phyloP scores from a whole-genome alignment of 1,284 basidiomycete species.

The Cutaneotrichosporon sp. region DNA sequence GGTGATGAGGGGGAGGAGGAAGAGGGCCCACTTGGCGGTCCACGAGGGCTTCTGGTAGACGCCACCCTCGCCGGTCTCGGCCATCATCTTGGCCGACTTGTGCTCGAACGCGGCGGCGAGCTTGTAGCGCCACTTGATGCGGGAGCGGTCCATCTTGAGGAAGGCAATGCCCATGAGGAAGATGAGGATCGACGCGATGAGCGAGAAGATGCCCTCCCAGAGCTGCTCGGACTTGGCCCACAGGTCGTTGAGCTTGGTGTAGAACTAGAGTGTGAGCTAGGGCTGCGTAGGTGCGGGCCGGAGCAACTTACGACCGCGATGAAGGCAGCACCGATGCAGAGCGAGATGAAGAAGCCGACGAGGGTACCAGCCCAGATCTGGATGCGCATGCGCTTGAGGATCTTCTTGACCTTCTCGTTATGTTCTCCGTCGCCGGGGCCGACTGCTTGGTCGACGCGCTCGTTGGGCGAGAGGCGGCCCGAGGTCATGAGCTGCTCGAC shows the following conservation, averaged over 20 bases:
- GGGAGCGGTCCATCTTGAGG: constrained; percentile 65
- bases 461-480: constrained; percentile 31
- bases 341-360: constrained; percentile 71
- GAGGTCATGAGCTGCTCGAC: constrained; percentile 55
- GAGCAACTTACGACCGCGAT: constrained; percentile 55
- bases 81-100: constrained; percentile 11
- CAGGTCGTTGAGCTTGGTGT: constrained; percentile 59
- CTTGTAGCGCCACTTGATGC: constrained; percentile 87
- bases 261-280: constrained; percentile 46
- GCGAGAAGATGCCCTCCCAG: constrained; percentile 70
- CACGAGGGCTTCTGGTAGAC: constrained; percentile 37
- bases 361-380: constrained; percentile 79
- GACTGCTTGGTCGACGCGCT: constrained; percentile 15
- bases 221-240: constrained; percentile 56
- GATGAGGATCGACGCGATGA: constrained; percentile 81
- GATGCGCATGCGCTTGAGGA: constrained; percentile 53
- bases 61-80: constrained; percentile 16
- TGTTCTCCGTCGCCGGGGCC: constrained; percentile 13
- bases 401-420: constrained; percentile 29
- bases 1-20: constrained; percentile 84
- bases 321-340: constrained; percentile 63
- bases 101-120: constrained; percentile 72
- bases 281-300: neutral
- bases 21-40: constrained; percentile 77
- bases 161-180: constrained; percentile 76